A percentile compares a stretch with the other conserved stretches of the same genome.
These are phyloP conservation scores for Pythium sukuiense DNA, from an alignment of 352 stramenopile genomes.

Conservation along the genomic window DNA sequence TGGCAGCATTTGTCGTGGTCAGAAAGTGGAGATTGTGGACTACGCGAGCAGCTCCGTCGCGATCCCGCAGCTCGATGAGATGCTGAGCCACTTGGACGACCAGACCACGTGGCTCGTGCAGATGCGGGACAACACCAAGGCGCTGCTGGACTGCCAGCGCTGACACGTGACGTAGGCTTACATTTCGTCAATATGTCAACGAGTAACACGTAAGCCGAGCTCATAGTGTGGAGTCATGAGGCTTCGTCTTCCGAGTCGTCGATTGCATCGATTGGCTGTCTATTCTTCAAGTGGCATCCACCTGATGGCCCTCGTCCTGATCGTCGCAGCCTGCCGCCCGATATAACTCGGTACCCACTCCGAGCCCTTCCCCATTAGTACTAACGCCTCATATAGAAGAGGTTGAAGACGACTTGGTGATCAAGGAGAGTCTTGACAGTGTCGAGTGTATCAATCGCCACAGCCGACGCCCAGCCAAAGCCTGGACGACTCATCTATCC, in stretches of 20 bases:
- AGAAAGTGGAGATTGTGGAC: slow-evolving; percentile 80
- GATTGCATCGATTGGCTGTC: not conserved
- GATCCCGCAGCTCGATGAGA: slow-evolving; percentile 81
- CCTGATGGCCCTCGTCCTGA: not conserved
- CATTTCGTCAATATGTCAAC: no score
- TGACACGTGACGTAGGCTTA: not conserved
- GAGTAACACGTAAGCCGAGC: no score
- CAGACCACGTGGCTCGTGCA: slow-evolving; percentile 67
- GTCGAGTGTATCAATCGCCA: no score
- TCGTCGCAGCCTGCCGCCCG: not conserved
- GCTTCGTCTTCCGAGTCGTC: not conserved
- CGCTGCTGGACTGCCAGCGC: slow-evolving; percentile 61
- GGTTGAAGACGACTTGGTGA: not conserved
- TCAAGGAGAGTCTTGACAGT: no score
- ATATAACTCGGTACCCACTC: not conserved
- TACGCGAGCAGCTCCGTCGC: slow-evolving; percentile 63
- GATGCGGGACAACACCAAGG: slow-evolving; percentile 72
- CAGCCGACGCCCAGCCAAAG: no score
- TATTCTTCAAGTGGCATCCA: not conserved
- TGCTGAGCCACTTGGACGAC: slow-evolving; percentile 64
- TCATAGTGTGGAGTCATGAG: no score
- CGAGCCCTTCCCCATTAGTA: not conserved
- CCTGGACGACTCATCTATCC: no score
- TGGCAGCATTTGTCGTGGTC: slow-evolving; percentile 61
- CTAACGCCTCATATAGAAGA: not conserved